Base-by-base conservation (phyloP, 306 rosid species). In the Dryas octopetala region DNA sequence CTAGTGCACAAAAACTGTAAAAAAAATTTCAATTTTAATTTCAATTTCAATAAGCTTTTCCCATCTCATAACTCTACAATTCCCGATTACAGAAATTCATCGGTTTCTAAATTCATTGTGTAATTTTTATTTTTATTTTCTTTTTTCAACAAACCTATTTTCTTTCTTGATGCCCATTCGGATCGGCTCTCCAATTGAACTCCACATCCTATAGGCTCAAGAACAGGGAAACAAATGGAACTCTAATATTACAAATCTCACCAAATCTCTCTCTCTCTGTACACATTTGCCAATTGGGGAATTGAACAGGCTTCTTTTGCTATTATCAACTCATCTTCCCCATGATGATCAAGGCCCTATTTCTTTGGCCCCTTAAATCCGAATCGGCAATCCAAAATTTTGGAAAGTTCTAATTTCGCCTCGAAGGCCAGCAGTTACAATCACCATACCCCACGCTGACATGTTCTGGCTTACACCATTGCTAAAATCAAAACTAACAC, bases 361-460 rank as follows among this genome's bases (percentile, higher is more conserved):
- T 60, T 79, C 60, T 78, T 75, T 70, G 28, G 68, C 70, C 71
- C 81, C 77, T 84, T 76, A 96, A 57, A 92, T 89, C 75, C 91
- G 84, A 79, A 96, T 85, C 14, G 99, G 96, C 58, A 86, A 83
- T 74, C 99, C 97, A 86, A 96, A 96, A 86, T 96, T 96, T 73
- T 90, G 99, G 86, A 88, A 96, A 66, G 97, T 89, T 88, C 89
- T 78, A 78, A 96, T 92, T 75, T 96, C 97, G 50, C 99, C 99
- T 70, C 93, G 80, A 64, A 89, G 93, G 65, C 98, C 93, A 4
- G 99, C 99, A 52, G 97, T 89, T 66, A 96, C 97, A 74, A 96
- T 86, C 92, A 96, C 99, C 92, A 96, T 75, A 58, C 98, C 97
- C 99, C 97, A 96, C 47, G 93, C 97, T 49, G 98, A 66, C 88